phyloP scores from a whole-genome alignment of 1,284 basidiomycete species.

The Ganoderma resinaceum region DNA sequence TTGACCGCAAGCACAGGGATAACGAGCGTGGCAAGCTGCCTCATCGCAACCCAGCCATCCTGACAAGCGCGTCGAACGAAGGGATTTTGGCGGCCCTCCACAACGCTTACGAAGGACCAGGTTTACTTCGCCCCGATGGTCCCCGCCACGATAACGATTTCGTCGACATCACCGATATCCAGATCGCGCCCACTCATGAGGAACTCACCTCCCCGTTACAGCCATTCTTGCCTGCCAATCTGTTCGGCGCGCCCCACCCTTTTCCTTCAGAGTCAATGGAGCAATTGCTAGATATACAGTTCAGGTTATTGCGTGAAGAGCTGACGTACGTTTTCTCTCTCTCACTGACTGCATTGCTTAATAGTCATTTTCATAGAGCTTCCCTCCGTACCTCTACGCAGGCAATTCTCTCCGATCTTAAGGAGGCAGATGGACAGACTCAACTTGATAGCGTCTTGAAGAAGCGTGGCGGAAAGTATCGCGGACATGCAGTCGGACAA shows the following conservation, averaged over 20 bases:
- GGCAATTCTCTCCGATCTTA: slow-evolving; percentile 42
- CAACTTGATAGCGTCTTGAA: slow-evolving; percentile 34
- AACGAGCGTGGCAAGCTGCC: slow-evolving; percentile 32
- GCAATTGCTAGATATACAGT: slow-evolving; percentile 47
- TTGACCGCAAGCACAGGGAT: slow-evolving; percentile 46
- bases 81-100: slow-evolving; percentile 34
- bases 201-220: slow-evolving; percentile 41
- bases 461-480: slow-evolving; percentile 42
- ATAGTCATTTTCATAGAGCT: slow-evolving; percentile 44
- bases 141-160: slow-evolving; percentile 53
- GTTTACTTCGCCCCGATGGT: slow-evolving; percentile 50
- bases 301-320: slow-evolving; percentile 50
- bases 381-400: slow-evolving; percentile 56
- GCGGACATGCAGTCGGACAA: slow-evolving; percentile 34
- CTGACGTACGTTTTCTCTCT: slow-evolving; percentile 37
- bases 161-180: slow-evolving; percentile 42
- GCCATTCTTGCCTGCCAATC: slow-evolving; percentile 47
- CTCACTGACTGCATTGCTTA: neutral
- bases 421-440: slow-evolving; percentile 26
- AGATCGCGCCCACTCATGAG: slow-evolving; percentile 46
- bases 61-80: slow-evolving; percentile 19
- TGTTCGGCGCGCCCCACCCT: slow-evolving; percentile 49
- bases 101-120: slow-evolving; percentile 36
- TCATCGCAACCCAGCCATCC: slow-evolving; percentile 38
- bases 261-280: slow-evolving; percentile 41